Evolutionary conservation across 2,329 filamentous ascomycete species (phyloP).

Genomic region (Exophiala sideris): DNA sequence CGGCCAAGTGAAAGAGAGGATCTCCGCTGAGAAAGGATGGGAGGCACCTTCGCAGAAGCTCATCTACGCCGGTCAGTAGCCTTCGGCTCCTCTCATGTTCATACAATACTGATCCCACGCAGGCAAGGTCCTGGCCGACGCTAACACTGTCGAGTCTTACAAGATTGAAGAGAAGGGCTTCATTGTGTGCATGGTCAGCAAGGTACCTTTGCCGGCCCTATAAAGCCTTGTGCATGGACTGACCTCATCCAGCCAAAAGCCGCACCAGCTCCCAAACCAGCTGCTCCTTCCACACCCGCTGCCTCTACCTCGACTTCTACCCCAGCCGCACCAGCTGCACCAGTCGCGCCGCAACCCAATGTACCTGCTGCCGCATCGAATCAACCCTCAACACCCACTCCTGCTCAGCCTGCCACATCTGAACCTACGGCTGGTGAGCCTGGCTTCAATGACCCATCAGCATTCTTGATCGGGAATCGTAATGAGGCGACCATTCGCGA

Average conservation of each 20-base stretch:
- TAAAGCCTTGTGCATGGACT: neutral
- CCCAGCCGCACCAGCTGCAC: constrained; percentile 39
- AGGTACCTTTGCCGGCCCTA: constrained; percentile 57
- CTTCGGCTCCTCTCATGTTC: neutral
- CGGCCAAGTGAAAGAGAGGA: constrained; percentile 86
- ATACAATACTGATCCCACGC: constrained; percentile 15
- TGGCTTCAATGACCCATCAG: constrained; percentile 67
- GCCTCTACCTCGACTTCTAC: constrained; percentile 52
- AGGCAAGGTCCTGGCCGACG: constrained; percentile 99
- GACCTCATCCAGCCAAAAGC: constrained; percentile 64
- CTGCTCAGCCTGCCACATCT: constrained; percentile 36
- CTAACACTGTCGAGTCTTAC: constrained; percentile 92
- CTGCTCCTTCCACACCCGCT: constrained; percentile 53
- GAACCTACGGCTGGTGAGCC: constrained; percentile 43
- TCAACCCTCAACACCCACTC: constrained; percentile 45
- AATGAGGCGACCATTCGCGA: constrained; percentile 78
- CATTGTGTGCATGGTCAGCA: constrained; percentile 96
- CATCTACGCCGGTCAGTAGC: constrained; percentile 83
- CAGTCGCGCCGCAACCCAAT: constrained; percentile 48
- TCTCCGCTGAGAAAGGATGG: constrained; percentile 89
- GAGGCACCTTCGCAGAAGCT: constrained; percentile 87
- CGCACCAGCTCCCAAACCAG: constrained; percentile 44
- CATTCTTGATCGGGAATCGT: constrained; percentile 81
- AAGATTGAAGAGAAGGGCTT: constrained; percentile 99
- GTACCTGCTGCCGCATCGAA: constrained; percentile 57